phyloP scores from a whole-genome alignment of 2,329 filamentous ascomycete genomes.

The Colletotrichum sansevieriae region DNA sequence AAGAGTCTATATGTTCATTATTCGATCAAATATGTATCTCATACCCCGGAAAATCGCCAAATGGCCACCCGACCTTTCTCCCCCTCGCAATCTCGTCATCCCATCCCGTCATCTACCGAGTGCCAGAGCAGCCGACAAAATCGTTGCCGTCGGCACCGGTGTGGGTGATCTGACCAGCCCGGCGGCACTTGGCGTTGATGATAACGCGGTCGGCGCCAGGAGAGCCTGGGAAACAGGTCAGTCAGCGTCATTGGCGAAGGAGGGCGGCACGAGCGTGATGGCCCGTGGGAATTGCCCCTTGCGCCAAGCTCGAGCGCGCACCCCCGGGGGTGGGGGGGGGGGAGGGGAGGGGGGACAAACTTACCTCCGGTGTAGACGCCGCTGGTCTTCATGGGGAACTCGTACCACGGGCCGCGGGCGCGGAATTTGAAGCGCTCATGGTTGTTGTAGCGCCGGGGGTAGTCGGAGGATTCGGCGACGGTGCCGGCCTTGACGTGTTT shows the following conservation, averaged over 20 bases:
- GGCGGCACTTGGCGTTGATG: conserved; percentile 68
- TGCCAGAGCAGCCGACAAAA: conserved; percentile 66
- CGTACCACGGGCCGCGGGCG: conserved; percentile 70
- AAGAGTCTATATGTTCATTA: conserved; percentile 6
- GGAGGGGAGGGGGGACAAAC: conserved; percentile 42
- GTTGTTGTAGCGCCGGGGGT: conserved; percentile 74
- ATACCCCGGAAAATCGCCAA: conserved; percentile 15
- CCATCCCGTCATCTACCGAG: not conserved
- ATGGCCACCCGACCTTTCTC: not conserved
- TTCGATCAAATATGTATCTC: not conserved
- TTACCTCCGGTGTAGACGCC: conserved; percentile 69
- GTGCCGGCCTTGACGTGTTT: conserved; percentile 59
- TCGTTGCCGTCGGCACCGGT: conserved; percentile 77
- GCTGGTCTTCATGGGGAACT: conserved; percentile 72
- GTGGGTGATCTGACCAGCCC: conserved; percentile 77
- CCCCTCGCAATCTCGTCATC: not conserved
- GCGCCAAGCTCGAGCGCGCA: too few relatives aligned
- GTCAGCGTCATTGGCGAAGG: not conserved
- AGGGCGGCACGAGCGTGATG: too few relatives aligned
- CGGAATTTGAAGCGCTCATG: conserved; percentile 73
- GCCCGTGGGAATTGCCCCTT: too few relatives aligned
- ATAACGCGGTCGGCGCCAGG: conserved; percentile 77
- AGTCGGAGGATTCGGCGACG: conserved; percentile 53
- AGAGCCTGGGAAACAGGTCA: conserved; percentile 55
- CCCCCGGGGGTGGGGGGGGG: too few relatives aligned